A percentile compares a stretch with the other conserved stretches of the same genome.
Conservation (phyloP, 441 rosid species). For the Rhodomyrtus psidioides region DNA sequence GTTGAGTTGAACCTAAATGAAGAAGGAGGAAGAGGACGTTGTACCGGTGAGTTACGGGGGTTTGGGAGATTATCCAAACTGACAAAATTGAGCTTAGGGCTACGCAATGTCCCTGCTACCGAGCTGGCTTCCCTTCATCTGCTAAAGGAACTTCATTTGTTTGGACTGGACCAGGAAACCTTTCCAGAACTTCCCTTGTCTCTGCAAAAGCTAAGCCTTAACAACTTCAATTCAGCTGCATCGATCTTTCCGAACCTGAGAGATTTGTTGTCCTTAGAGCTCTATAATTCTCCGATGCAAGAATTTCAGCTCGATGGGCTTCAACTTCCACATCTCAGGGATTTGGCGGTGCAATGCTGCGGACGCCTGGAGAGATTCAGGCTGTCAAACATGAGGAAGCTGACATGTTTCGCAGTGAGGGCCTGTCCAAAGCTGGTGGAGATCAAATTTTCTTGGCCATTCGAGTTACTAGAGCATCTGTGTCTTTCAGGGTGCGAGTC, state of each 20-base stretch:
- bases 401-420: not conserved
- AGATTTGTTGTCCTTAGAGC: not conserved
- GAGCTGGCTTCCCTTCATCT: not conserved
- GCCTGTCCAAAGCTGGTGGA: not conserved
- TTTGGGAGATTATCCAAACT: not conserved
- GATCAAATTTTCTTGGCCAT: not conserved
- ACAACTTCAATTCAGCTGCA: not conserved
- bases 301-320: not conserved
- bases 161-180: not conserved
- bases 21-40: too few species aligned
- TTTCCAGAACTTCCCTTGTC: not conserved
- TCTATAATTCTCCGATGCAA: not conserved
- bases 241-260: not conserved
- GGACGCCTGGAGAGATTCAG: not conserved
- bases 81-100: not conserved
- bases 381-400: too few species aligned
- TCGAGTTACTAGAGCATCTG: not conserved
- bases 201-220: not conserved
- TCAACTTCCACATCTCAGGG: not conserved
- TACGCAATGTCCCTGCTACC: not conserved
- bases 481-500: rapidly evolving
- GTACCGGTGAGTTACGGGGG: too few species aligned
- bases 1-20: rapidly evolving
- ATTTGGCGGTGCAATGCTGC: not conserved
- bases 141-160: not conserved